Evolutionary conservation across 2,329 filamentous ascomycete species (phyloP).

Genomic region (Davidsoniella australis): DNA sequence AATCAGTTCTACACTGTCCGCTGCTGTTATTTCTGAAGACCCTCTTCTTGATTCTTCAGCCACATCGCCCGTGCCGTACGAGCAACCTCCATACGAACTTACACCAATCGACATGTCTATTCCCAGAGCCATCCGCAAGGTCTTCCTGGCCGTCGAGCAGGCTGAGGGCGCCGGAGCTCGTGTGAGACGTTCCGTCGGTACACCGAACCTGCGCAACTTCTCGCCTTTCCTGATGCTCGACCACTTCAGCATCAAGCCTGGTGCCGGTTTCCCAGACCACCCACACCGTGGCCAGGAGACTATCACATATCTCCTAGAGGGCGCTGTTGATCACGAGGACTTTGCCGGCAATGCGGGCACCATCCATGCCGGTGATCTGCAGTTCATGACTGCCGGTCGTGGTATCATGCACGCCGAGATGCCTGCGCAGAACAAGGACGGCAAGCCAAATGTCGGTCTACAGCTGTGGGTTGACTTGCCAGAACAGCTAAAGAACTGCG

Average conservation of each 20-base stretch:
- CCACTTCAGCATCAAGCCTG: slow-evolving; percentile 65
- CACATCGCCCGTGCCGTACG: background rate
- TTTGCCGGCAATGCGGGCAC: slow-evolving; percentile 76
- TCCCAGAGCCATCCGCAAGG: slow-evolving; percentile 61
- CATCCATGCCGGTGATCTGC: slow-evolving; percentile 72
- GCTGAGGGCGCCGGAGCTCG: slow-evolving; percentile 75
- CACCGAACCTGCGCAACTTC: slow-evolving; percentile 65
- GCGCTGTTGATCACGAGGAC: slow-evolving; percentile 81
- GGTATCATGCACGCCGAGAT: slow-evolving; percentile 95
- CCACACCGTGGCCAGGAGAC: slow-evolving; percentile 67
- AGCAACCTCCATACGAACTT: slow-evolving; percentile 20
- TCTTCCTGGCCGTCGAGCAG: slow-evolving; percentile 72
- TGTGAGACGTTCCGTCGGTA: slow-evolving; percentile 78
- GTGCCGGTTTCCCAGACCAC: slow-evolving; percentile 83
- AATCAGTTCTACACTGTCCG: background rate
- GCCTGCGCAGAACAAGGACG: slow-evolving; percentile 64
- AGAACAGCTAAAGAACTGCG: slow-evolving; percentile 62
- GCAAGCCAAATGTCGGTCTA: slow-evolving; percentile 64
- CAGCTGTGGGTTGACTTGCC: slow-evolving; percentile 95
- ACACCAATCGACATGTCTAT: slow-evolving; percentile 37
- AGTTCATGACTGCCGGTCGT: slow-evolving; percentile 91
- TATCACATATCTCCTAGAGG: slow-evolving; percentile 78
- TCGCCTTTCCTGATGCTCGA: slow-evolving; percentile 94
- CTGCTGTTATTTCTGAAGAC: slow-evolving; percentile 5
- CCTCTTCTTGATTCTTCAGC: background rate